Evolutionary conservation across 2,329 filamentous ascomycete species (phyloP).

Genomic region (Lachnellula suecica): DNA sequence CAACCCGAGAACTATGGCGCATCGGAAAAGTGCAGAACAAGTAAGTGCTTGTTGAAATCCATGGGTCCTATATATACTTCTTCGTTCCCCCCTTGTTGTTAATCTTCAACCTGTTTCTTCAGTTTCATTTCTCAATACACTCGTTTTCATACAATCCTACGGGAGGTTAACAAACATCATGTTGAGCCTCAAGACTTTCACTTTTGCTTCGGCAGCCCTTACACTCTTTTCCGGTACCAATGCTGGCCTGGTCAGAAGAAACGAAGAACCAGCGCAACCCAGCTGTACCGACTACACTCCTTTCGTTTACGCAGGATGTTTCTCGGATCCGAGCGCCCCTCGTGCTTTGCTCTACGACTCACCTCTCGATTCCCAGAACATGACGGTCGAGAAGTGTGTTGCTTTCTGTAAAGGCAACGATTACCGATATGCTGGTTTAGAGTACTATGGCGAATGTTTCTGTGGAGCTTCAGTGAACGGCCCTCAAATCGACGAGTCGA

Average conservation of each 20-base stretch:
- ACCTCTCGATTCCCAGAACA: conserved; percentile 29
- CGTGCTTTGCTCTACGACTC: conserved; percentile 30
- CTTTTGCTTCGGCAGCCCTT: conserved; percentile 22
- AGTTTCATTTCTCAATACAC: not conserved
- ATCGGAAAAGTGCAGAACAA: not conserved
- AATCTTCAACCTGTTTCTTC: not conserved
- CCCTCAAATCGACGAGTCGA: conserved; percentile 19
- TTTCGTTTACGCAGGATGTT: conserved; percentile 37
- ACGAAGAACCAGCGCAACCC: conserved; percentile 23
- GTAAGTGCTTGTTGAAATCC: not conserved
- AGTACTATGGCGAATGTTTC: conserved; percentile 32
- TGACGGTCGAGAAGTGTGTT: conserved; percentile 36
- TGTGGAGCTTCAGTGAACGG: conserved; percentile 36
- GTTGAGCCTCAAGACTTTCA: conserved; percentile 18
- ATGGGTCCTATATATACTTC: conserved; percentile 1
- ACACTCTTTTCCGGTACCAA: conserved; percentile 20
- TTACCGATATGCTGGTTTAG: conserved; percentile 35
- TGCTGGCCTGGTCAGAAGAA: conserved; percentile 20
- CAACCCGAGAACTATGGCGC: not conserved
- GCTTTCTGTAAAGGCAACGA: conserved; percentile 38
- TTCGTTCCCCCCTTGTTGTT: not conserved
- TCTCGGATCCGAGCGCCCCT: conserved; percentile 27
- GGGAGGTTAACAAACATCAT: conserved; percentile 9
- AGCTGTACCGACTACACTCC: conserved; percentile 32
- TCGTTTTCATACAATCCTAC: not conserved